phyloP scores from a whole-genome alignment of 2,329 filamentous ascomycete genomes.

The Neurospora crassa region DNA sequence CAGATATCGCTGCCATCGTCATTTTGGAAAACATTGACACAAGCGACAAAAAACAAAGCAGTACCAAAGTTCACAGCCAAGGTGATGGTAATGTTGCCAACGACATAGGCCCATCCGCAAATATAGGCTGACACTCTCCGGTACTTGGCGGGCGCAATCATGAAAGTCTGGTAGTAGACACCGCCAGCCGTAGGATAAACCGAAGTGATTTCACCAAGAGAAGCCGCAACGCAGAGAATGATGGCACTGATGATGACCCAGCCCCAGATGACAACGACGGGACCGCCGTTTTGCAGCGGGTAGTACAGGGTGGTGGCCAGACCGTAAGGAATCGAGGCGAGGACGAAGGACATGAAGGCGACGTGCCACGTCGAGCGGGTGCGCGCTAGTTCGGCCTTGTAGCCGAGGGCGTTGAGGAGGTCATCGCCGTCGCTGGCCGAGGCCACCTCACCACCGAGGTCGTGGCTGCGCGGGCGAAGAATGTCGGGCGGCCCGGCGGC shows the following conservation, averaged over 20 bases:
- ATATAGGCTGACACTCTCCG: slow-evolving; percentile 59
- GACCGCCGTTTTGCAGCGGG: slow-evolving; percentile 56
- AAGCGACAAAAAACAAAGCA: slow-evolving; percentile 50
- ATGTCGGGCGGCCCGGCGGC: background rate
- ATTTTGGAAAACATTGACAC: slow-evolving; percentile 45
- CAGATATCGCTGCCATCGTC: slow-evolving; percentile 34
- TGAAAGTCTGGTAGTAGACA: slow-evolving; percentile 72
- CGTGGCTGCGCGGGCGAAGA: background rate
- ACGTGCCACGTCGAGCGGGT: slow-evolving; percentile 60
- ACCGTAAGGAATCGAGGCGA: slow-evolving; percentile 66
- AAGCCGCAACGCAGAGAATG: slow-evolving; percentile 60
- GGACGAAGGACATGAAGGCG: slow-evolving; percentile 68
- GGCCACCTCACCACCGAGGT: background rate
- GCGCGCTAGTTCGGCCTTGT: slow-evolving; percentile 54
- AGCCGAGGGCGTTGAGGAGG: slow-evolving; percentile 53
- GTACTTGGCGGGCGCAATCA: slow-evolving; percentile 53
- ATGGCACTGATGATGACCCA: slow-evolving; percentile 59
- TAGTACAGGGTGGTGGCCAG: slow-evolving; percentile 61
- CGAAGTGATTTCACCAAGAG: slow-evolving; percentile 64
- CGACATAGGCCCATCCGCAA: slow-evolving; percentile 66
- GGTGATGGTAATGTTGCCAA: slow-evolving; percentile 75
- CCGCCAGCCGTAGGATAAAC: slow-evolving; percentile 70
- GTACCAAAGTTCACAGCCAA: slow-evolving; percentile 77
- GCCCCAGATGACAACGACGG: slow-evolving; percentile 63
- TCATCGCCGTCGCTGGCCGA: slow-evolving; percentile 39